These are phyloP conservation scores for Penicillium glabrum DNA, from an alignment of 2,329 filamentous ascomycete species.

Conservation along the genomic window DNA sequence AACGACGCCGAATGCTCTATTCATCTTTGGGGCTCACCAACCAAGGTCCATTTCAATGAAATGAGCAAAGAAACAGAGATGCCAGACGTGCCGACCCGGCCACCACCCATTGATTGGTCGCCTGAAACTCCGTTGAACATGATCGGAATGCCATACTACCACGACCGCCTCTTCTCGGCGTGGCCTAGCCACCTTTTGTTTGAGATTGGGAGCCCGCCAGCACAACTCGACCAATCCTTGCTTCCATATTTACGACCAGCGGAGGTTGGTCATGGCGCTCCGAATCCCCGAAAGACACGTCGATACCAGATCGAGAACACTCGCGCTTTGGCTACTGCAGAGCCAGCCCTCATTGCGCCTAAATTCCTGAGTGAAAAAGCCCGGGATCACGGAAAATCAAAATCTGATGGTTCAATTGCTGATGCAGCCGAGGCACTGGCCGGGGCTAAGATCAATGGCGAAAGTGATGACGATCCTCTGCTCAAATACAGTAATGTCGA, in stretches of 20 bases:
- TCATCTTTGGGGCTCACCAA: conserved; percentile 84
- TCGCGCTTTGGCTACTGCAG: conserved; percentile 60
- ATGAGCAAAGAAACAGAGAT: conserved; percentile 76
- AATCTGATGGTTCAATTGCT: conserved; percentile 38
- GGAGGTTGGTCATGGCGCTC: conserved; percentile 76
- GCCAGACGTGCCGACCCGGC: conserved; percentile 65
- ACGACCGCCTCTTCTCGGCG: conserved; percentile 80
- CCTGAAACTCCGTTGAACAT: conserved; percentile 76
- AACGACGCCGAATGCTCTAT: conserved; percentile 76
- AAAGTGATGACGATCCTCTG: conserved; percentile 77
- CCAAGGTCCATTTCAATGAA: conserved; percentile 84
- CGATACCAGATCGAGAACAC: conserved; percentile 85
- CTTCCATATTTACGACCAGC: conserved; percentile 67
- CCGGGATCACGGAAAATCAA: conserved; percentile 56
- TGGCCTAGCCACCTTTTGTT: conserved; percentile 85
- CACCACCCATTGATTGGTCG: conserved; percentile 67
- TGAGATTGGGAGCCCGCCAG: conserved; percentile 80
- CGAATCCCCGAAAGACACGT: conserved; percentile 69
- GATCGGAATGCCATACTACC: conserved; percentile 90
- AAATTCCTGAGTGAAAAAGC: conserved; percentile 96
- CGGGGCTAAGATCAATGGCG: conserved; percentile 67
- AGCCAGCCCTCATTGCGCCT: conserved; percentile 68
- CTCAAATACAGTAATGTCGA: conserved; percentile 91
- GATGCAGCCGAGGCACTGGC: conserved; percentile 66
- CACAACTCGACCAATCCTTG: conserved; percentile 70